These are phyloP conservation scores for Colletotrichum sp. DNA, from an alignment of 2,329 filamentous ascomycete genomes.

Conservation along the genomic window DNA sequence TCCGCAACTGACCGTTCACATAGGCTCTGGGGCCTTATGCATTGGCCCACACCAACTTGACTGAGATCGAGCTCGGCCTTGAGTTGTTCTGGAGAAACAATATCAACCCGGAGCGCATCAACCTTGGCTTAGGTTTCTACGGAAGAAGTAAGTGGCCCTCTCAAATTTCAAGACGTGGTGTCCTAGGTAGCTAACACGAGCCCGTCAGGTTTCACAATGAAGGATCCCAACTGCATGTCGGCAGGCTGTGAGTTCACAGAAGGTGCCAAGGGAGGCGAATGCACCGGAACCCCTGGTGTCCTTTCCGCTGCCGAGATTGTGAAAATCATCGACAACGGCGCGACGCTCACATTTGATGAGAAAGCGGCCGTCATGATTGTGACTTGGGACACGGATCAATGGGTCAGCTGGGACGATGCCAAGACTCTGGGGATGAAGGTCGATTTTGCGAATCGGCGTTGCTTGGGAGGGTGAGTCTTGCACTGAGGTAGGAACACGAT, in stretches of 20 bases:
- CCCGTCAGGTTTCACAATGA: neutral
- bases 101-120: conserved; percentile 29
- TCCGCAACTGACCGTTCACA: neutral
- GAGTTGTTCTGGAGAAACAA: conserved; percentile 28
- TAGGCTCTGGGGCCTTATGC: conserved; percentile 8
- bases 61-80: conserved; percentile 31
- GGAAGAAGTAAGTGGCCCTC: neutral
- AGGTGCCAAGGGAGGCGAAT: neutral
- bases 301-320: conserved; percentile 24
- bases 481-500: neutral
- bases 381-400: conserved; percentile 28
- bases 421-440: conserved; percentile 3
- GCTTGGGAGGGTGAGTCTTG: neutral
- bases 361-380: conserved; percentile 31
- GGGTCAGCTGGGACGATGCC: conserved; percentile 35
- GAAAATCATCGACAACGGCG: conserved; percentile 20
- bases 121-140: conserved; percentile 31
- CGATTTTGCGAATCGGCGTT: conserved; percentile 23
- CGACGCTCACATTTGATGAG: conserved; percentile 17
- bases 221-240: neutral
- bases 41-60: conserved; percentile 33
- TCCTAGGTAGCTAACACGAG: neutral
- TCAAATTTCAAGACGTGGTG: neutral
- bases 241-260: neutral
- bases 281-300: neutral